Percentiles rank a stretch among this genome's conserved stretches.
Evolutionary conservation across 345 rosid genomes (phyloP).

Genomic region (Heritiera fomes): DNA sequence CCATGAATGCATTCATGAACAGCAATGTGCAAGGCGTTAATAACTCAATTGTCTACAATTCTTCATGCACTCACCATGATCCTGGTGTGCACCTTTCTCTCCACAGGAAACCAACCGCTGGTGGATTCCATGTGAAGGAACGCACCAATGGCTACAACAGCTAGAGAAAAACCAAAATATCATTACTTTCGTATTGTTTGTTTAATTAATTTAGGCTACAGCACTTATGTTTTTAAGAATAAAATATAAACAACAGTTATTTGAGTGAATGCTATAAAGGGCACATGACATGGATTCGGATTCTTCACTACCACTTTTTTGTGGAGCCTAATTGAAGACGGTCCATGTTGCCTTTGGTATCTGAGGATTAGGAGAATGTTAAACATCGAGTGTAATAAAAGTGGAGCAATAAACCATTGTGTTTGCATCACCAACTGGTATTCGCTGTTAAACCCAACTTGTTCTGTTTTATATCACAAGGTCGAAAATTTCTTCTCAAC

Average conservation of each 20-base stretch:
- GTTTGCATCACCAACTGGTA: background rate
- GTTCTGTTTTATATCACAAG: no score
- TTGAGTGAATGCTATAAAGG: slow-evolving; percentile 6
- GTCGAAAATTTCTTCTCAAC: background rate
- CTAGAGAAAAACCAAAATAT: slow-evolving; percentile 9
- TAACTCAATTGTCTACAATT: slow-evolving; percentile 71
- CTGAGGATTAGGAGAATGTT: background rate
- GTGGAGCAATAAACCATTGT: background rate
- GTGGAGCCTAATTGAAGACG: slow-evolving; percentile 31
- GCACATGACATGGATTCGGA: slow-evolving; percentile 23
- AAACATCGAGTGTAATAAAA: slow-evolving; percentile 9
- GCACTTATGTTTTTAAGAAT: slow-evolving; percentile 13
- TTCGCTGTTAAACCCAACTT: background rate
- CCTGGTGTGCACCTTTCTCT: slow-evolving; percentile 79
- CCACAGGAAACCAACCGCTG: slow-evolving; percentile 50
- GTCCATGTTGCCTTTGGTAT: background rate
- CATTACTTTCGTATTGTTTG: slow-evolving; percentile 4
- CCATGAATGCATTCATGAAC: slow-evolving; percentile 61
- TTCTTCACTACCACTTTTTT: slow-evolving; percentile 29
- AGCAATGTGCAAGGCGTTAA: slow-evolving; percentile 91
- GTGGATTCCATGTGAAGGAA: slow-evolving; percentile 49
- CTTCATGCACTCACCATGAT: slow-evolving; percentile 66
- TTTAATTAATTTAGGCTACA: slow-evolving; percentile 8
- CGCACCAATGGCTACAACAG: slow-evolving; percentile 40
- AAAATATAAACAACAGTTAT: slow-evolving; percentile 2